Base-by-base conservation (phyloP, 495 filamentous ascomycete genomes). In the Aspergillus egyptiacus region DNA sequence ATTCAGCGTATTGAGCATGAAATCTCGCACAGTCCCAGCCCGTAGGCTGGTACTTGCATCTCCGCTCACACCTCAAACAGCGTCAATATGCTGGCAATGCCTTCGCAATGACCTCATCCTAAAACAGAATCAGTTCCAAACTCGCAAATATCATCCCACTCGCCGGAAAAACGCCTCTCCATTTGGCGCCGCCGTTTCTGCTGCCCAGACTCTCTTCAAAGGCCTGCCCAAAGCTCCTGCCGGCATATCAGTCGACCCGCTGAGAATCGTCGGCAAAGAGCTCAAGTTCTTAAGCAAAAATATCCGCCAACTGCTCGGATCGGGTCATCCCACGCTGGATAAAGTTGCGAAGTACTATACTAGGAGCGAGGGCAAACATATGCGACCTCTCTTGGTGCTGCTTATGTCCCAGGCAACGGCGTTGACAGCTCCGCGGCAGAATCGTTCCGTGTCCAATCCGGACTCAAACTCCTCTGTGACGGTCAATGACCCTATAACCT, bases 271-370 rank as follows among this genome's bases (percentile, higher is more conserved):
- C 17, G 90, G 86, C 41, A 95, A 94, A 69, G 91, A 96, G 70
- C 84, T 96, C 80, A 95, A 94, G 67, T 93, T 91, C 58, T 68
- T 95, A 63, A 94, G 81, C 14, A 87, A 86, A 42, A 94, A 95
- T 61, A 93, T 95, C 61, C 75, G 86, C 39, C 83, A 90, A 61
- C 74, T 96, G 22, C 72, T 96, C 17, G 91, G 91, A 5, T 95
- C 91, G 0, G 90, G 91, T 1, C 91, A 96, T 64, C 94, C 91
- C 5, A 86, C 89, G 15, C 75, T 98, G 32, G 94, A 98, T 60
- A 91, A 85, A 41, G 89, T 94, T 13, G 89, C 94, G 23, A 98
- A 97, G 64, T 97, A 98, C 74, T 98, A 98, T 62, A 95, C 93
- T n/a, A 83, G 87, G 56, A 85, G 85, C 42, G 90, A 96, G 67